phyloP scores from a whole-genome alignment of 108 stramenopile species.

The Cyclostephanos invisitatus region DNA sequence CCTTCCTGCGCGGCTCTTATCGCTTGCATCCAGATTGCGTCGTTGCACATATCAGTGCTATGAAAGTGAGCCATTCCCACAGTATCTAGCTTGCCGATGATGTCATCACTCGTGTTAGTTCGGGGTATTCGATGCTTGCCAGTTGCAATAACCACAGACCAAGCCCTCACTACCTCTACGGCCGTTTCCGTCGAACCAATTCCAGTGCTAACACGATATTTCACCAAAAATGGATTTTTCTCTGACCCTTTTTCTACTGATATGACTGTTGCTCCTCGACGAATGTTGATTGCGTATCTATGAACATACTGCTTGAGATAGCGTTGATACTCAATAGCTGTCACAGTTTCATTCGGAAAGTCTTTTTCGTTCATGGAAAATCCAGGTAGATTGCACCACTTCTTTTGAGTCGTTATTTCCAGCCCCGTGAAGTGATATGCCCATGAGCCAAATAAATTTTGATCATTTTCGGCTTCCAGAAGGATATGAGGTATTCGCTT shows the following conservation, averaged over 20 bases:
- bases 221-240: slow-evolving; percentile 36
- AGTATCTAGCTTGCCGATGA: slow-evolving; percentile 27
- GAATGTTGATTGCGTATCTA: slow-evolving; percentile 48
- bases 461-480: slow-evolving; percentile 39
- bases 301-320: slow-evolving; percentile 46
- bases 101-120: slow-evolving; percentile 41
- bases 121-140: slow-evolving; percentile 49
- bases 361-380: slow-evolving; percentile 40
- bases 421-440: slow-evolving; percentile 39
- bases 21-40: slow-evolving; percentile 26
- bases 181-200: slow-evolving; percentile 4
- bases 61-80: slow-evolving; percentile 30
- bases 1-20: slow-evolving; percentile 42
- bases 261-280: slow-evolving; percentile 40
- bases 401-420: slow-evolving; percentile 54
- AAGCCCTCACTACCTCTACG: slow-evolving; percentile 26
- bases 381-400: slow-evolving; percentile 56
- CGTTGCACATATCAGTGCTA: slow-evolving; percentile 37
- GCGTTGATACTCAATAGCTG: slow-evolving; percentile 48
- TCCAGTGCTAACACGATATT: slow-evolving; percentile 7
- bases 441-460: slow-evolving; percentile 49
- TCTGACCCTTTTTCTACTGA: slow-evolving; percentile 38
- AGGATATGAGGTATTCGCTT: slow-evolving; percentile 39
- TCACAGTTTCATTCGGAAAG: slow-evolving; percentile 40
- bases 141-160: slow-evolving; percentile 50